These are phyloP conservation scores for Laguncularia racemosa DNA, from an alignment of 345 rosid genomes.

Conservation along the genomic window DNA sequence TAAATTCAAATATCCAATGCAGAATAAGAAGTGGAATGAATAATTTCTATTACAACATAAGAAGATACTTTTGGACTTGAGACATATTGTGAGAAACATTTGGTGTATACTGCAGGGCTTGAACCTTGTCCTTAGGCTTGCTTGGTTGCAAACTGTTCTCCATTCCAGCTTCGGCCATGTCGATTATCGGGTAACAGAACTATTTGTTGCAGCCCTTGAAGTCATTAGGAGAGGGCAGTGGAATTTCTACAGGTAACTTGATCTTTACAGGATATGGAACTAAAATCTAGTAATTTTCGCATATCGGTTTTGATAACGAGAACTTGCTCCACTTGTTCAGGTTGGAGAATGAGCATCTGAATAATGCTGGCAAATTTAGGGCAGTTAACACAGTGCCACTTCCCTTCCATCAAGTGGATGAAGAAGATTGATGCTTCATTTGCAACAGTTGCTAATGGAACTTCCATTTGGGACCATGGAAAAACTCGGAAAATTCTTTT, in stretches of 20 bases:
- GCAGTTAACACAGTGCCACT: constrained; percentile 94
- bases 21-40: too few species aligned
- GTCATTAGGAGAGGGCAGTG: constrained; percentile 92
- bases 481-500: neutral
- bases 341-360: constrained; percentile 99
- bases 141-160: constrained; percentile 91
- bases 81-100: neutral
- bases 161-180: constrained; percentile 82
- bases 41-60: too few species aligned
- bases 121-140: constrained; percentile 87
- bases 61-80: neutral
- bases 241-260: constrained; percentile 82
- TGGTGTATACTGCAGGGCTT: constrained; percentile 51
- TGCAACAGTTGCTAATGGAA: constrained; percentile 27
- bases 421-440: constrained; percentile 59
- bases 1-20: too few species aligned
- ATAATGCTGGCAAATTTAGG: constrained; percentile 93
- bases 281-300: neutral
- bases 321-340: constrained; percentile 36
- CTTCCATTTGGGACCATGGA: constrained; percentile 10
- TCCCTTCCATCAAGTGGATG: constrained; percentile 94
- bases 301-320: neutral
- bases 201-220: constrained; percentile 91
- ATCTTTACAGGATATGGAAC: neutral
- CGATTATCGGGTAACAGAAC: constrained; percentile 76